Evolutionary conservation across 306 rosid species (phyloP).

Genomic region (Canavalia ensiformis): DNA sequence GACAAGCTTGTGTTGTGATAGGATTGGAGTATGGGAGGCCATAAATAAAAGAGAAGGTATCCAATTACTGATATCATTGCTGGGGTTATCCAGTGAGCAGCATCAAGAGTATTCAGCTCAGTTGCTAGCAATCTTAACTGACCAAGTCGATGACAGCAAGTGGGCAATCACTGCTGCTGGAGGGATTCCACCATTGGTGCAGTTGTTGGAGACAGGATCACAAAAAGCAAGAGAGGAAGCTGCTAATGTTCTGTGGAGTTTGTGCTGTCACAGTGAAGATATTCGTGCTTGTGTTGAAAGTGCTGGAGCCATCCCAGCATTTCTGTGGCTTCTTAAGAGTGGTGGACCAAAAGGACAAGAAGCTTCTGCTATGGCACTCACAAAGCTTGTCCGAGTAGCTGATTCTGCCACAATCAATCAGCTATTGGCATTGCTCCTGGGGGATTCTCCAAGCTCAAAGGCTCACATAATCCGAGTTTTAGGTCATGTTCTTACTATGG

Average conservation of each 20-base stretch:
- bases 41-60: slow-evolving; percentile 90
- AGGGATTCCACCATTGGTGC: slow-evolving; percentile 96
- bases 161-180: slow-evolving; percentile 99
- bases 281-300: slow-evolving; percentile 76
- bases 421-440: slow-evolving; percentile 85
- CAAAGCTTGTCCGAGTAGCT: slow-evolving; percentile 82
- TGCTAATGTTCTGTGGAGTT: slow-evolving; percentile 90
- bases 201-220: slow-evolving; percentile 91
- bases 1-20: slow-evolving; percentile 85
- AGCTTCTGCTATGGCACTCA: slow-evolving; percentile 92
- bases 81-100: slow-evolving; percentile 94
- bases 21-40: slow-evolving; percentile 89
- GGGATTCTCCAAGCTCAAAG: slow-evolving; percentile 82
- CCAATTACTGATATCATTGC: slow-evolving; percentile 86
- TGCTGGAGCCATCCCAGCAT: slow-evolving; percentile 70
- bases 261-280: slow-evolving; percentile 97
- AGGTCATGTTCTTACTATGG: slow-evolving; percentile 89
- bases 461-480: slow-evolving; percentile 79
- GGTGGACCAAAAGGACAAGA: slow-evolving; percentile 90
- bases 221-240: slow-evolving; percentile 96
- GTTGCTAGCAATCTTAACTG: slow-evolving; percentile 81
- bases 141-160: slow-evolving; percentile 94
- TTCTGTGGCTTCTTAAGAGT: slow-evolving; percentile 90
- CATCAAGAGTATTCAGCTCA: slow-evolving; percentile 96
- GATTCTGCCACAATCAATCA: slow-evolving; percentile 94